Evolutionary conservation across 78 protist species (phyloP), one percentile per base, ranked within the genome.

Genomic region (Dictyostelium discoideum): DNA sequence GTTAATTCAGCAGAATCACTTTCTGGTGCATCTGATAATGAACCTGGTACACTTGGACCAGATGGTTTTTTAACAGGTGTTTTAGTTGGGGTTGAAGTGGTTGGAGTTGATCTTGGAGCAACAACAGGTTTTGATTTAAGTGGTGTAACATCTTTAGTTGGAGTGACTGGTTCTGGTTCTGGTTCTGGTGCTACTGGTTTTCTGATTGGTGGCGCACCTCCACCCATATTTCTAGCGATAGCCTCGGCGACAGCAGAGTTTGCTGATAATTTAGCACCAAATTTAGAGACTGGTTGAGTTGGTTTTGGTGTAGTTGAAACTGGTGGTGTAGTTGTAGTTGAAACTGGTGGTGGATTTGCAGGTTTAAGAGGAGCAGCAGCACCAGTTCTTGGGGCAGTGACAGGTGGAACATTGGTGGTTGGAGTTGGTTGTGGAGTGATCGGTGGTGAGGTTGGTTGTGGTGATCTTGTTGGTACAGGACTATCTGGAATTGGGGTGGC

Each of bases 211-310:
- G 95, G 88, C 7, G 72, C 88, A 39, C 95, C 95, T 13, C 86
- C 94, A 9, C 44, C 84, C 48, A 78, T 78, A 72, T 48, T 67
- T 72, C 79, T 81, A 44, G 88, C 88, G 24, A 90, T 90, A 3
- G 95, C 95, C 3, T 39, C 73, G 0, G 95, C 95, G 13, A 90
- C 69, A 4, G 95, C 95, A 65, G 95, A 85, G 18, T 90, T 90
- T 54, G 81, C 81, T 18, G 57, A 22, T 20, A 90, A 48, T 50
- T 90, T 90, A 32, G 77, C 95, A 16, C 50, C 63, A 24, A 86
- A 86, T 80, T 85, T 26, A 39, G 79, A 20, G 13, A 57, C 77
- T 39, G 74, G 74, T 84, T 84, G 88, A 13, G 40, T 18, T 57
- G 40, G 40, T 16, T 60, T 50, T 39, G 42, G 50, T 63, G 87